Conservation (phyloP, 139 green algal species). For the Coccomyxa sp. region DNA sequence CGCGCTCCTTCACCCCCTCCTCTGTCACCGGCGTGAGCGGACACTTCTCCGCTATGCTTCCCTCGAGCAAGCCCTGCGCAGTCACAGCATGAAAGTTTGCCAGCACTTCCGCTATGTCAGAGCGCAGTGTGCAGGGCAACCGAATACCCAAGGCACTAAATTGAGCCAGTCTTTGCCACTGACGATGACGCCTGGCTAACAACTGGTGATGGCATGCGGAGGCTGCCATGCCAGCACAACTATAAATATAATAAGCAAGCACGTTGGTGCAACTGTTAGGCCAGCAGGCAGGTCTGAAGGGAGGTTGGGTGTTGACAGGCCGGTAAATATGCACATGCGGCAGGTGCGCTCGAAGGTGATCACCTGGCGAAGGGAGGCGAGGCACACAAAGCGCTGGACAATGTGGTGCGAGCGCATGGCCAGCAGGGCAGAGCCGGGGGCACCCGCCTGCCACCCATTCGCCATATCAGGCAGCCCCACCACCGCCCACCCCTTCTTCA, state of each 20-base stretch:
- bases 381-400: slow-evolving; percentile 54
- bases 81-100: not conserved
- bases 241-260: no score
- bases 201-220: not conserved
- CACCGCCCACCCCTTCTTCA: not conserved
- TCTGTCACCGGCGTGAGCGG: slow-evolving; percentile 24
- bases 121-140: not conserved
- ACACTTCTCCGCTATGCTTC: slow-evolving; percentile 14
- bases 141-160: not conserved
- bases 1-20: slow-evolving; percentile 25
- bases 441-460: not conserved
- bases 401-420: slow-evolving; percentile 47
- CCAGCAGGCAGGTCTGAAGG: not conserved
- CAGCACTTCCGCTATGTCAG: not conserved
- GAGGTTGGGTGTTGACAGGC: not conserved
- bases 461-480: not conserved
- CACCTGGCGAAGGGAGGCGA: slow-evolving; percentile 57
- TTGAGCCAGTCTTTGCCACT: not conserved
- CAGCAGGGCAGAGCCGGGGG: slow-evolving; percentile 32
- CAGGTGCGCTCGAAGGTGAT: not conserved
- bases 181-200: not conserved
- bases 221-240: not conserved
- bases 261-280: not conserved
- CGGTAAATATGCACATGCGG: no score
- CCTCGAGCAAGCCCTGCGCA: slow-evolving; percentile 22